A percentile compares a stretch with the other conserved stretches of the same genome.
These are phyloP conservation scores for Apostasia shenzhenica DNA, from an alignment of 106 monocot genomes.

Conservation along the genomic window DNA sequence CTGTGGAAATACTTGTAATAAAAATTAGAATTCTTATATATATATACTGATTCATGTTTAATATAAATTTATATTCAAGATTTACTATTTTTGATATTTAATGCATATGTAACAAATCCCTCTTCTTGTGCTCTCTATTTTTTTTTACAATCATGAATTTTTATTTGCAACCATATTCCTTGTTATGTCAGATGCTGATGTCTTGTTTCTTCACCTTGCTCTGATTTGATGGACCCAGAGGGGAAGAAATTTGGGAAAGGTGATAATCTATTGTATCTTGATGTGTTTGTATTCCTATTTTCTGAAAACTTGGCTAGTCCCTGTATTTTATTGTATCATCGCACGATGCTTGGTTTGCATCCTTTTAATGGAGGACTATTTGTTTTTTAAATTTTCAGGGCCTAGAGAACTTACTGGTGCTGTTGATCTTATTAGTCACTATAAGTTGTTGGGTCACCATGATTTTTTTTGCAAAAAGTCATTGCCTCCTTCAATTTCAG, in stretches of 20 bases:
- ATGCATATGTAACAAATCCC: too few relatives aligned
- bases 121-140: neutral
- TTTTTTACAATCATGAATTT: neutral
- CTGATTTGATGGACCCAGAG: slow-evolving; percentile 41
- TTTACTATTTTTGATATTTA: too few relatives aligned
- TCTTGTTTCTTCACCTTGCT: neutral
- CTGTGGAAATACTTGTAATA: too few relatives aligned
- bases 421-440: slow-evolving; percentile 88
- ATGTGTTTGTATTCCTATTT: too few relatives aligned
- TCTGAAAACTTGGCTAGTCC: too few relatives aligned
- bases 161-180: neutral
- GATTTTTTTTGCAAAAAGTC: slow-evolving; percentile 88
- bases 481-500: slow-evolving; percentile 73
- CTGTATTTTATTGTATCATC: too few relatives aligned
- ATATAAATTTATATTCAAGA: too few relatives aligned
- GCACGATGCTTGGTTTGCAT: too few relatives aligned
- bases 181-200: slow-evolving; percentile 1
- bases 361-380: neutral
- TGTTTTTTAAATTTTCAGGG: slow-evolving; percentile 43
- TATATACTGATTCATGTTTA: too few relatives aligned
- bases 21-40: too few relatives aligned
- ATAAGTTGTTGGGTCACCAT: slow-evolving; percentile 72
- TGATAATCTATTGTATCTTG: neutral
- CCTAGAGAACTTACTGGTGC: slow-evolving; percentile 88
- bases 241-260: slow-evolving; percentile 56